phyloP scores from a whole-genome alignment of 1,284 basidiomycete genomes.

The Leccinum griseonigrum region DNA sequence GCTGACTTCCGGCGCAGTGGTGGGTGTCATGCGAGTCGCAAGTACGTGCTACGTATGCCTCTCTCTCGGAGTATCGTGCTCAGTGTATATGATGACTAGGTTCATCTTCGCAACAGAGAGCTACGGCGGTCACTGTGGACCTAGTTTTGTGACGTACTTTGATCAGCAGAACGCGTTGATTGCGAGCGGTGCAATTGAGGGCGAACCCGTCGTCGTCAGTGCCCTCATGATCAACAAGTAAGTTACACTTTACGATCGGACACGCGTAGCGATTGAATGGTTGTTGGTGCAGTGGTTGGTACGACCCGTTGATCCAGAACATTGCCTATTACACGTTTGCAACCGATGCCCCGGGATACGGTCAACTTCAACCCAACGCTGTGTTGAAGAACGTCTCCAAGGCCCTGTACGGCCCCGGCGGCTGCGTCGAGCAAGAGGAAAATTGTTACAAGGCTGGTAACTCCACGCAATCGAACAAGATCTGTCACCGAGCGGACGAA shows the following conservation, averaged over 20 bases:
- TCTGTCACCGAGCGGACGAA: slow-evolving; percentile 50
- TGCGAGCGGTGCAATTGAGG: slow-evolving; percentile 41
- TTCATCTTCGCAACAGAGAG: slow-evolving; percentile 67
- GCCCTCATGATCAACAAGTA: slow-evolving; percentile 56
- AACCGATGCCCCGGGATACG: slow-evolving; percentile 27
- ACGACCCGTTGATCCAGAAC: slow-evolving; percentile 61
- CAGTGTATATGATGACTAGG: slow-evolving; percentile 28
- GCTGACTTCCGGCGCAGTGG: slow-evolving; percentile 11
- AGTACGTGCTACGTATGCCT: slow-evolving; percentile 37
- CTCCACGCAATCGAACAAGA: slow-evolving; percentile 40
- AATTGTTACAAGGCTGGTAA: slow-evolving; percentile 55
- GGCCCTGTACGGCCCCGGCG: slow-evolving; percentile 45
- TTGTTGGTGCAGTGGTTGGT: slow-evolving; percentile 49
- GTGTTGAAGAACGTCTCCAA: slow-evolving; percentile 48
- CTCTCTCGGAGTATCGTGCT: neutral
- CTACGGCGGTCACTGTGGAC: slow-evolving; percentile 69
- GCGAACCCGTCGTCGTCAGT: slow-evolving; percentile 22
- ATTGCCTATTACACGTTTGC: slow-evolving; percentile 60
- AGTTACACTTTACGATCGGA: slow-evolving; percentile 1
- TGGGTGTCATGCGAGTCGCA: slow-evolving; percentile 39
- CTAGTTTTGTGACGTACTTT: slow-evolving; percentile 63
- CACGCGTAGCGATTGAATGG: neutral
- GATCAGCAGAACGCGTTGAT: slow-evolving; percentile 65
- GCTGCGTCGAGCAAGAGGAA: slow-evolving; percentile 51
- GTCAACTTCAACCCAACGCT: slow-evolving; percentile 46